Evolutionary conservation across 768 basidiomycete species (phyloP), one percentile per base, ranked within the genome.

Genomic region (Xanthoconium purpureum): DNA sequence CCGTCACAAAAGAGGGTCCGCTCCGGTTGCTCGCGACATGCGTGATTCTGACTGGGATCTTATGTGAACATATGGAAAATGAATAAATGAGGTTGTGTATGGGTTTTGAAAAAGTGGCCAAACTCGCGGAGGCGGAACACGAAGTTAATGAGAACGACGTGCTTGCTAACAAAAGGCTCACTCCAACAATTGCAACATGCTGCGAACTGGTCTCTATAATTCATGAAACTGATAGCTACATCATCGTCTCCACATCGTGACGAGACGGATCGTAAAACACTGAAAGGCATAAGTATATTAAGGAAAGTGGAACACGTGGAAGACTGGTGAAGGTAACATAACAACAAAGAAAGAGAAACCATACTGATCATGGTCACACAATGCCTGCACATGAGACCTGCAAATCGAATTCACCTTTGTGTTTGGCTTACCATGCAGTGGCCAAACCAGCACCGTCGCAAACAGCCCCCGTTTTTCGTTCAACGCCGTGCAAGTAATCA

Each of bases 401-500:
- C 24, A 47, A 33, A 57, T 56, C n/a, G 4, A 24, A 24, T 24
- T 24, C 24, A 24, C 39, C 46, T 6, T 44, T 48, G 46, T 20
- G 11, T 39, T 38, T 45, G 6, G 36, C 29, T 57, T 56, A 68
- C 47, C 33, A 42, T 45, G 44, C 44, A 42, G 37, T 59, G 18
- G 56, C 29, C 62, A 73, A 50, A 42, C 63, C 54, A 54, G 65
- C 62, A 43, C 66, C 58, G 37, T 58, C 59, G 36, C 78, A 71
- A 46, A 78, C 71, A 37, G 65, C 66, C 39, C 66, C 71, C 9
- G 86, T 77, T 56, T 82, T 77, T 50, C 75, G 73, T 57, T 71
- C 75, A 44, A 80, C 74, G 40, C 78, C 76, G 5, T 66, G 74
- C 74, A 98, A 90, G 80, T 82, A 91, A 58, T 82, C 80, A 49